A percentile compares a stretch with the other conserved stretches of the same genome.
Evolutionary conservation across 75 land plant genomes (phyloP).

Genomic region (Picea sitchensis): DNA sequence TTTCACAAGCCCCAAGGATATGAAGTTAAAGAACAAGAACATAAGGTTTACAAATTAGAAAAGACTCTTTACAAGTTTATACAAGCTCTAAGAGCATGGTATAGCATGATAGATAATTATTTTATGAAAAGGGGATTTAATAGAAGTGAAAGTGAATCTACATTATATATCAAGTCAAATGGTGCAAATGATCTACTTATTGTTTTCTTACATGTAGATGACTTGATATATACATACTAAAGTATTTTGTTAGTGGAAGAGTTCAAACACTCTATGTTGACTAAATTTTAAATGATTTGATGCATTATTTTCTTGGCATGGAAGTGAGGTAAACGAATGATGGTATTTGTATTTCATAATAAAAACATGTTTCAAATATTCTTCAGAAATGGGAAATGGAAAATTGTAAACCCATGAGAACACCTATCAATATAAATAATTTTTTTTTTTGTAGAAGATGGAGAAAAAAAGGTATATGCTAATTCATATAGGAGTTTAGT

Average conservation of each 20-base stretch:
- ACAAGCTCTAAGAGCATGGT: conserved; percentile 18
- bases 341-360: neutral
- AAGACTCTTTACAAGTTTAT: conserved; percentile 12
- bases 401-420: neutral
- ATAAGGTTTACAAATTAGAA: conserved; percentile 15
- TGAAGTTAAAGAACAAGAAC: neutral
- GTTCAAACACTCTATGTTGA: no score
- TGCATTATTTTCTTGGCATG: conserved; percentile 14
- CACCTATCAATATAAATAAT: neutral
- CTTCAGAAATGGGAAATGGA: conserved; percentile 2
- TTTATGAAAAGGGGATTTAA: neutral
- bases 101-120: neutral
- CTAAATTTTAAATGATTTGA: conserved; percentile 10
- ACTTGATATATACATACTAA: conserved; percentile 7
- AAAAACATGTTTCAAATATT: neutral
- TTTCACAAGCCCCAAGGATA: conserved; percentile 13
- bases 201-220: conserved; percentile 15
- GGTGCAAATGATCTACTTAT: neutral
- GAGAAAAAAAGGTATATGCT: no score
- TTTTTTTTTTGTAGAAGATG: neutral
- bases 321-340: neutral
- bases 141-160: conserved; percentile 3
- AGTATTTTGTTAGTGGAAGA: neutral
- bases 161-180: neutral
- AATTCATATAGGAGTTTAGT: neutral